Conservation (phyloP, 305 asterid species). For the Euphrasia arctica region DNA sequence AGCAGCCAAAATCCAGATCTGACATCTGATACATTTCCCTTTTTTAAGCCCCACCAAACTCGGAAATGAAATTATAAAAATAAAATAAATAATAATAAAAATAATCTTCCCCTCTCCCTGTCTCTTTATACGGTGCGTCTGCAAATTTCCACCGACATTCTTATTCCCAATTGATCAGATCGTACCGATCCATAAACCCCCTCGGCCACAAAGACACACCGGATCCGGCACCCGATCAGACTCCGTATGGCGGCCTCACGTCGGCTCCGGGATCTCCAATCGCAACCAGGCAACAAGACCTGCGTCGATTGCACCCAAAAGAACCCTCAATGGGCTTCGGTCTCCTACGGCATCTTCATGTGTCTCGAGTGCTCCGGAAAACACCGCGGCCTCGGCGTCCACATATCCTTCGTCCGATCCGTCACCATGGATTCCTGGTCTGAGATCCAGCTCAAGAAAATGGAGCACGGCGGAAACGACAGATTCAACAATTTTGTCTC, state of each 20-base stretch:
- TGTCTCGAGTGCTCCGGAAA: conserved; percentile 78
- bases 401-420: conserved; percentile 76
- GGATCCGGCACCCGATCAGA: conserved; percentile 11
- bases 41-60: not conserved
- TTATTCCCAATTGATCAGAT: not conserved
- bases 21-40: not conserved
- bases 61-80: not conserved
- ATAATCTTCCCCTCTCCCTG: not conserved
- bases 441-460: conserved; percentile 67
- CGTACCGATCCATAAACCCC: conserved; percentile 37
- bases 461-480: conserved; percentile 73
- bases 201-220: not conserved
- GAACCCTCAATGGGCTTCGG: conserved; percentile 84
- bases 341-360: conserved; percentile 70
- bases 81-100: not conserved
- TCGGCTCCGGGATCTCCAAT: conserved; percentile 67
- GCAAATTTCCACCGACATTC: conserved; percentile 1
- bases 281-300: conserved; percentile 64
- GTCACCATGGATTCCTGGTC: conserved; percentile 89
- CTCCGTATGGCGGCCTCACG: conserved; percentile 57
- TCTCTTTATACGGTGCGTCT: not conserved
- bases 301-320: conserved; percentile 72
- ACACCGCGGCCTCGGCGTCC: conserved; percentile 78
- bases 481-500: conserved; percentile 44
- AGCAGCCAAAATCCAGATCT: conserved; percentile 8